Base-by-base conservation (phyloP, 768 basidiomycete genomes). In the Tubosaeta sp. region DNA sequence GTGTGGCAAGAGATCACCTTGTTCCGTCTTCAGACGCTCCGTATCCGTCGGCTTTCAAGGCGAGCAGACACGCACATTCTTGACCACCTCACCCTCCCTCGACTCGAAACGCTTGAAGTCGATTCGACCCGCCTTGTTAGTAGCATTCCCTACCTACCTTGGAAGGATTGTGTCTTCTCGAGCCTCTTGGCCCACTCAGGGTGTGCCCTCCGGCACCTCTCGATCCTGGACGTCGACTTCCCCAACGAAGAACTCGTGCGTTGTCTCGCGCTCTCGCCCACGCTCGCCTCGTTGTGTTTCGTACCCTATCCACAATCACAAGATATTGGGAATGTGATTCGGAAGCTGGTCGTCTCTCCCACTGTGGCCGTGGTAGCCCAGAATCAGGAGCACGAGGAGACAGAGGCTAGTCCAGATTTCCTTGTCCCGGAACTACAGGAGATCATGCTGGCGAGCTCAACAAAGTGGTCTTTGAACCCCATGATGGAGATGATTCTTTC, bases 221-320 rank as follows among this genome's bases (percentile, higher is more conserved):
- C 10, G 11, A 16, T 35, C 42, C 39, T 39, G n/a, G 52, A 52
- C 8, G 42, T 61, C 13, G 13, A 52, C 26, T 53, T 64, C 44
- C 49, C 59, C 7, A 51, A 56, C 26, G 39, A 59, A 13, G 61
- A 57, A 22, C 34, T 65, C 10, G 5, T 64, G 26, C 61, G 53
- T 4, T 58, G 63, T 35, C 58, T 65, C 29, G 38, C 41, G 14
- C 45, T 47, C 33, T 48, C 59, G 31, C 51, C 19, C 34, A 35
- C 41, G 16, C 55, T 61, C 38, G 35, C 16, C 3, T 52, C 50
- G 29, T 38, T 59, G n/a, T 25, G 38, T 31, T 56, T 58, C 41
- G 52, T 61, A 19, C 59, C 56, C 29, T 59, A 39, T 9, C 59
- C 59, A 14, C 51, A 52, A 16, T 59, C 53, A 5, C 59, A 64